A percentile compares a stretch with the other conserved stretches of the same genome.
Conservation (phyloP, 1,284 basidiomycete genomes). For the Ustilago nuda region DNA sequence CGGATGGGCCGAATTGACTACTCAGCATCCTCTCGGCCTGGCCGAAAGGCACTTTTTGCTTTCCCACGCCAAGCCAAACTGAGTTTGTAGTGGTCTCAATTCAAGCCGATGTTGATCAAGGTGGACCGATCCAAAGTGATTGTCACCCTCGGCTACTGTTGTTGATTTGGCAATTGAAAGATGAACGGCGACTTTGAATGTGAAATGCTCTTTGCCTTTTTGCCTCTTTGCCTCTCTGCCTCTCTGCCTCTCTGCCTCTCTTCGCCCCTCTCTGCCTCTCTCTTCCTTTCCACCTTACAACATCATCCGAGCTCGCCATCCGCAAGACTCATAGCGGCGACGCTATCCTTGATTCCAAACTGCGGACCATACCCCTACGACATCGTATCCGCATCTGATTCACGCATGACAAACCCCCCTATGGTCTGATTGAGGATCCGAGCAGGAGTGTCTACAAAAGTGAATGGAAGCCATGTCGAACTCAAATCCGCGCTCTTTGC, state of each 20-base stretch:
- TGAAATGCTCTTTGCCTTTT: slow-evolving; percentile 5
- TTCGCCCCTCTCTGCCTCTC: neutral
- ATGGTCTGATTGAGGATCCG: neutral
- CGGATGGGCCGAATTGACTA: neutral
- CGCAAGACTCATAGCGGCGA: neutral
- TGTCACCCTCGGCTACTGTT: neutral
- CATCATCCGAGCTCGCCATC: neutral
- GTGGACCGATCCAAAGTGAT: neutral
- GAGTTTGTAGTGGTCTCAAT: neutral
- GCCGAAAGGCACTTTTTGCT: neutral
- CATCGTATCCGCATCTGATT: neutral
- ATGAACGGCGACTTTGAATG: slow-evolving; percentile 7
- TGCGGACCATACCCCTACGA: too few species aligned
- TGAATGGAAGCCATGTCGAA: slow-evolving; percentile 13
- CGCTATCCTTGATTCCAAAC: too few species aligned
- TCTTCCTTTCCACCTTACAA: neutral
- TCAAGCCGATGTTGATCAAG: too few species aligned
- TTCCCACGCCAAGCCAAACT: neutral
- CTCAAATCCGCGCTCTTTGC: slow-evolving; percentile 14
- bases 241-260: neutral
- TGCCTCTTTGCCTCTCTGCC: neutral
- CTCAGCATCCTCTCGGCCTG: neutral
- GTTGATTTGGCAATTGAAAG: neutral
- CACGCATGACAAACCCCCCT: neutral
- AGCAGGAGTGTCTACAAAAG: too few species aligned